phyloP scores from a whole-genome alignment of 1,139 yeast genomes.

The Eremothecium gossypii region DNA sequence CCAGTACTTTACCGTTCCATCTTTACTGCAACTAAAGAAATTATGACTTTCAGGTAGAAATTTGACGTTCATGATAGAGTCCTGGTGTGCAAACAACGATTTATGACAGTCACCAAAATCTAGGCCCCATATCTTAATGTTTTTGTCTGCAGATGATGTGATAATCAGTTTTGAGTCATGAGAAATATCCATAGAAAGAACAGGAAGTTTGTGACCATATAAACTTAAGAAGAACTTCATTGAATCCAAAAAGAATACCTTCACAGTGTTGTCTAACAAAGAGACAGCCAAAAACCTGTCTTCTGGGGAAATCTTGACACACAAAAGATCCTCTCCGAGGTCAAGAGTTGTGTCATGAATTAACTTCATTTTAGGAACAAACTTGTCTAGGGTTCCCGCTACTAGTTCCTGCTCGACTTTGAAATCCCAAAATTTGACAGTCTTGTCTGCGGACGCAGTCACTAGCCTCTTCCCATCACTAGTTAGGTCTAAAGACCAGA shows the following conservation, averaged over 20 bases:
- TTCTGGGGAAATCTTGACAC: slow-evolving; percentile 79
- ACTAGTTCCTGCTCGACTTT: slow-evolving; percentile 54
- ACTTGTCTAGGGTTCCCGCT: slow-evolving; percentile 53
- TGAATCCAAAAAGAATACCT: slow-evolving; percentile 80
- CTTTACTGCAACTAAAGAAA: slow-evolving; percentile 86
- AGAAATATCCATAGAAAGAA: slow-evolving; percentile 80
- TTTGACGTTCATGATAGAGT: slow-evolving; percentile 79
- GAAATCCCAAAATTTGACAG: slow-evolving; percentile 84
- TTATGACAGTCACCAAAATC: slow-evolving; percentile 98
- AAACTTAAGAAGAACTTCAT: slow-evolving; percentile 79
- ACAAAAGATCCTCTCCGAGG: slow-evolving; percentile 72
- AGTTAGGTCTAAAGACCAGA: slow-evolving; percentile 86
- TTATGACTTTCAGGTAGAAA: slow-evolving; percentile 80
- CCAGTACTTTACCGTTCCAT: slow-evolving; percentile 87
- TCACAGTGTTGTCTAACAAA: slow-evolving; percentile 83
- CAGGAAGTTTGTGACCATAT: slow-evolving; percentile 95
- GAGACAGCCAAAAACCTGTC: slow-evolving; percentile 72
- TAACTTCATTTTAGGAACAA: slow-evolving; percentile 47
- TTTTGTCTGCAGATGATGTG: slow-evolving; percentile 94
- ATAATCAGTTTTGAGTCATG: slow-evolving; percentile 76
- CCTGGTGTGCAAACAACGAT: slow-evolving; percentile 94
- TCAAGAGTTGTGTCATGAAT: slow-evolving; percentile 76
- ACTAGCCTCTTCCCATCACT: slow-evolving; percentile 78
- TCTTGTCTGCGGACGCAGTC: slow-evolving; percentile 91
- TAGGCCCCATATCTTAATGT: slow-evolving; percentile 95